Base-by-base conservation (phyloP, 2,329 filamentous ascomycete genomes). In the Hymenoscyphus linearis region DNA sequence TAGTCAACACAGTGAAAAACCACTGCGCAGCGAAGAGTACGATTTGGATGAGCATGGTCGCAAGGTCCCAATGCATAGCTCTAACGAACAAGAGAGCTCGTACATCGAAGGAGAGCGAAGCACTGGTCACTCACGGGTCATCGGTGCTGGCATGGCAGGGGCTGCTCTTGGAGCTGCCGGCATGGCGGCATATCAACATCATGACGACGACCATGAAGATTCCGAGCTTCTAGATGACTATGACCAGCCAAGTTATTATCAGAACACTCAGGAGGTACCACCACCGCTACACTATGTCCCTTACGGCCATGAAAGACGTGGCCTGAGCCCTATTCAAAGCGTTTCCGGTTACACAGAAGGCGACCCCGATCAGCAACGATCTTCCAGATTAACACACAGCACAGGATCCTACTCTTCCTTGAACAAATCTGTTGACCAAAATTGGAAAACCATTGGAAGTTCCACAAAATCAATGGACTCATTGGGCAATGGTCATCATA, bases 261-360 rank as follows among this genome's bases (percentile, higher is more conserved):
- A 73, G 52, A 69, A 69, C 53, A 66, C 67, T 2, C 85, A 87
- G 67, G 83, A 87, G 63, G 85, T 88, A 2, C 85, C 85, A 2
- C 82, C 84, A 2, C 85, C 84, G 16, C 74, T 86, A 31, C 84
- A 83, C 66, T 89, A 88, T 67, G 80, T 86, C n/a, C 84, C 87
- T 1, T 87, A 90, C 65, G 82, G 87, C 68, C 81, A 85, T 12
- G 85, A 88, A 67, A 82, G 85, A 58, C 87, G 90, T 50, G 88
- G 86, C 12, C 76, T 96, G 55, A 97, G 93, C 71, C 93, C 93
- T 0, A 93, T 96, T 62, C 93, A 95, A 67, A 97, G 93, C 69
- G 90, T 96, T 16, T 93, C 91, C 12, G 95, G 93, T 64, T 93
- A 92, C 69, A 88, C 85, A 3, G 86, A 92, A 69, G 85, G 85